Percentiles rank a stretch among this genome's conserved stretches.
Conservation (phyloP, 768 basidiomycete genomes). For the Mycena pura region DNA sequence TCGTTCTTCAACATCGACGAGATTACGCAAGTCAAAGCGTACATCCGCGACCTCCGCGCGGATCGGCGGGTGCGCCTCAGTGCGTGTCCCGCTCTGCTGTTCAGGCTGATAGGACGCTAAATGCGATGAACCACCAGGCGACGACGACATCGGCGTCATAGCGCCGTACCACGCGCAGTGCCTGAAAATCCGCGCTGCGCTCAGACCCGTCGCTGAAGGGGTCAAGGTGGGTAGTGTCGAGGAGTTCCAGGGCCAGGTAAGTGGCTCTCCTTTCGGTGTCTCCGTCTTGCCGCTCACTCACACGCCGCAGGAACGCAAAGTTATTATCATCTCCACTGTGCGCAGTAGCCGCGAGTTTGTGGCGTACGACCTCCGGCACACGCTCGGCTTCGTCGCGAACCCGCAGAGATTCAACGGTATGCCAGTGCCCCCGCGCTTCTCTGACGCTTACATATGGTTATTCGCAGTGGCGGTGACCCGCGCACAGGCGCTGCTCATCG, state of each 20-base stretch:
- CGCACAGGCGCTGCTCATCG: slow-evolving; percentile 59
- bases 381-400: slow-evolving; percentile 65
- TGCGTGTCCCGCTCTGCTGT: slow-evolving; percentile 31
- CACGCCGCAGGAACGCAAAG: slow-evolving; percentile 53
- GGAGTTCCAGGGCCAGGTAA: slow-evolving; percentile 71
- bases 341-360: slow-evolving; percentile 60
- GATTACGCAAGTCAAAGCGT: slow-evolving; percentile 57
- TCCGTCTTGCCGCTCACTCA: neutral
- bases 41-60: slow-evolving; percentile 46
- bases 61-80: slow-evolving; percentile 48
- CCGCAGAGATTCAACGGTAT: slow-evolving; percentile 64
- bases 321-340: slow-evolving; percentile 67
- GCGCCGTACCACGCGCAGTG: slow-evolving; percentile 70
- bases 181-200: slow-evolving; percentile 48
- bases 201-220: slow-evolving; percentile 42
- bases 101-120: neutral
- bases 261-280: neutral
- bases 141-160: slow-evolving; percentile 65
- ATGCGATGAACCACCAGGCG: slow-evolving; percentile 38
- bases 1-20: slow-evolving; percentile 78
- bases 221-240: slow-evolving; percentile 72
- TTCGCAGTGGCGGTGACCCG: slow-evolving; percentile 67
- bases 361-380: slow-evolving; percentile 59
- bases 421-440: slow-evolving; percentile 19
- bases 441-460: neutral